phyloP scores from a whole-genome alignment of 306 rosid genomes.

The Pterocarpus santalinus region DNA sequence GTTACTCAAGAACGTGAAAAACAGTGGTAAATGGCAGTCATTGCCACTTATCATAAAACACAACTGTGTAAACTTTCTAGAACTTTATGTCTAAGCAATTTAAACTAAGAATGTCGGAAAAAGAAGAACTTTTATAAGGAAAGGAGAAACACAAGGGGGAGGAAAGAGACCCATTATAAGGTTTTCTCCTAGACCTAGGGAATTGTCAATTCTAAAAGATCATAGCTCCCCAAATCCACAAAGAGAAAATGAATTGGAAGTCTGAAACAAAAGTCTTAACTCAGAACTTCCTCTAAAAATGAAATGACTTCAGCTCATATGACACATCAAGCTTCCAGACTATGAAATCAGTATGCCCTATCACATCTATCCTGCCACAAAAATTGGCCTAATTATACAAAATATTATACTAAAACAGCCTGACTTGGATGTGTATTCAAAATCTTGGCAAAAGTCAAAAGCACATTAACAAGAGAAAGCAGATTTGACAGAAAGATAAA shows the following conservation, averaged over 20 bases:
- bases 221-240: neutral
- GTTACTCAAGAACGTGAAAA: neutral
- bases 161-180: neutral
- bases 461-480: conserved; percentile 20
- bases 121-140: neutral
- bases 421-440: neutral
- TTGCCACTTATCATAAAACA: neutral
- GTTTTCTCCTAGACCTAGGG: neutral
- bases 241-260: neutral
- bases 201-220: neutral
- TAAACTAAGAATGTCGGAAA: neutral
- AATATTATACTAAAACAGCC: neutral
- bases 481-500: conserved; percentile 10
- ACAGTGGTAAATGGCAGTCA: neutral
- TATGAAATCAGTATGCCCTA: neutral
- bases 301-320: neutral
- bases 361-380: neutral
- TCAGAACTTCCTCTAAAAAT: neutral
- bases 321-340: neutral
- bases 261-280: neutral
- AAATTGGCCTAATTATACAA: neutral
- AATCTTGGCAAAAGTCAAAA: neutral
- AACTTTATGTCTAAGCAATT: neutral
- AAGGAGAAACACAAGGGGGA: neutral
- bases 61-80: neutral